Evolutionary conservation across 2,329 filamentous ascomycete species (phyloP).

Genomic region (Chaetomium globosum): DNA sequence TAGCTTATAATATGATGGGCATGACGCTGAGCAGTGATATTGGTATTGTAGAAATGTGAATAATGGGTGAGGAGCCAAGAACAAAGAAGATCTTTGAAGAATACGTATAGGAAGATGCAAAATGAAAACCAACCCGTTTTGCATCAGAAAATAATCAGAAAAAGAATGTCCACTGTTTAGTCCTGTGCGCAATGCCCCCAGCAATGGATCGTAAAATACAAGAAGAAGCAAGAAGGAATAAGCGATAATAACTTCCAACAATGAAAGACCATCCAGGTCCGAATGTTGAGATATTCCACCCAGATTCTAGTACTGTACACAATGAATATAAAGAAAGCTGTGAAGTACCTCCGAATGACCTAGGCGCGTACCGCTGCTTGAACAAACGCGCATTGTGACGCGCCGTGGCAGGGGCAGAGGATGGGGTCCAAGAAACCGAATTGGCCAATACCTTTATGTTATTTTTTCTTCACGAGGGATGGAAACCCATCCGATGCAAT

Average conservation of each 20-base stretch:
- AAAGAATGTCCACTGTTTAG: neutral
- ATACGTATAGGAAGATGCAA: neutral
- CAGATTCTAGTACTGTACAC: neutral
- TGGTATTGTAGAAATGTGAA: neutral
- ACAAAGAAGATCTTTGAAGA: neutral
- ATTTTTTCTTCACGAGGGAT: neutral
- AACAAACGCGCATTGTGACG: constrained; percentile 10
- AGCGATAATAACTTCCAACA: neutral
- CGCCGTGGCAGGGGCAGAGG: neutral
- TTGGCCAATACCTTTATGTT: constrained; percentile 9
- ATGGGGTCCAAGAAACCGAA: neutral
- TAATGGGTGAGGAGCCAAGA: neutral
- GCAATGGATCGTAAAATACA: neutral
- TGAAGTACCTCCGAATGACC: neutral
- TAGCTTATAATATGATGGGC: neutral
- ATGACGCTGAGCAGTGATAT: neutral
- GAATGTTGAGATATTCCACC: neutral
- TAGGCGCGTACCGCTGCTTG: neutral
- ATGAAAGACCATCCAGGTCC: neutral
- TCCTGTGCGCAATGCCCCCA: neutral
- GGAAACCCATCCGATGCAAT: neutral
- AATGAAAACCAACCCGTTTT: neutral
- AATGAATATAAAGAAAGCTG: neutral
- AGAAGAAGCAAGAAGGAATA: neutral
- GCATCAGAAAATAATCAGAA: neutral